A percentile compares a stretch with the other conserved stretches of the same genome.
Conservation (phyloP, 2,329 filamentous ascomycete species). For the Pseudogymnoascus sp. region DNA sequence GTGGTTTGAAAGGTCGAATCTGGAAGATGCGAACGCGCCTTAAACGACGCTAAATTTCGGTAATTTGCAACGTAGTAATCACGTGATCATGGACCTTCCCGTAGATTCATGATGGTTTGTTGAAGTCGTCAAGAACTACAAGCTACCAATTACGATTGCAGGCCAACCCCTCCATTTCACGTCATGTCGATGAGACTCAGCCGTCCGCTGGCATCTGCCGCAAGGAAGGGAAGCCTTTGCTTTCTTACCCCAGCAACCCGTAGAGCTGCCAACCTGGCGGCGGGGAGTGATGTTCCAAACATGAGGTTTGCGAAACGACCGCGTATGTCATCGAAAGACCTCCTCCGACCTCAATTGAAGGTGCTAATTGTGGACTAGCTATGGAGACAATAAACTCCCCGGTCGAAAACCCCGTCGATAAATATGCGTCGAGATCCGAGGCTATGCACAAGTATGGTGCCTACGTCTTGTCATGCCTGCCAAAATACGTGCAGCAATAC, state of each 20-base stretch:
- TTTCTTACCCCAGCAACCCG: constrained; percentile 8
- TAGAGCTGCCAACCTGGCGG: constrained; percentile 7
- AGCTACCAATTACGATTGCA: constrained; percentile 11
- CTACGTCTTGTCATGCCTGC: constrained; percentile 92
- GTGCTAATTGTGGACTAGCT: constrained; percentile 28
- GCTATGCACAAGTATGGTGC: constrained; percentile 89
- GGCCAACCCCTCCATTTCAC: constrained; percentile 10
- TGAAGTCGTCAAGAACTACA: constrained; percentile 8
- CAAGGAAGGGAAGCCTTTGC: constrained; percentile 10
- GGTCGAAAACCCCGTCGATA: constrained; percentile 86
- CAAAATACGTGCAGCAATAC: constrained; percentile 98
- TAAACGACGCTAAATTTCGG: constrained; percentile 11
- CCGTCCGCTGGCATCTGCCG: constrained; percentile 11
- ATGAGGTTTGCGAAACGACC: constrained; percentile 31
- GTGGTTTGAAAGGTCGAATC: constrained; percentile 10
- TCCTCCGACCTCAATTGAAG: constrained; percentile 17
- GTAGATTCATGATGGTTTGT: constrained; percentile 1
- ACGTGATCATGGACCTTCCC: neutral
- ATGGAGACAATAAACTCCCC: constrained; percentile 64
- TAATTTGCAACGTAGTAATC: neutral
- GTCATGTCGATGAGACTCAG: constrained; percentile 13
- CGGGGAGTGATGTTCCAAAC: constrained; percentile 13
- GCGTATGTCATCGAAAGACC: constrained; percentile 32
- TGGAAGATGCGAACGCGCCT: constrained; percentile 12
- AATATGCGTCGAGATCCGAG: constrained; percentile 80